Conservation (phyloP, 2,329 filamentous ascomycete genomes). For the Alternaria panax region DNA sequence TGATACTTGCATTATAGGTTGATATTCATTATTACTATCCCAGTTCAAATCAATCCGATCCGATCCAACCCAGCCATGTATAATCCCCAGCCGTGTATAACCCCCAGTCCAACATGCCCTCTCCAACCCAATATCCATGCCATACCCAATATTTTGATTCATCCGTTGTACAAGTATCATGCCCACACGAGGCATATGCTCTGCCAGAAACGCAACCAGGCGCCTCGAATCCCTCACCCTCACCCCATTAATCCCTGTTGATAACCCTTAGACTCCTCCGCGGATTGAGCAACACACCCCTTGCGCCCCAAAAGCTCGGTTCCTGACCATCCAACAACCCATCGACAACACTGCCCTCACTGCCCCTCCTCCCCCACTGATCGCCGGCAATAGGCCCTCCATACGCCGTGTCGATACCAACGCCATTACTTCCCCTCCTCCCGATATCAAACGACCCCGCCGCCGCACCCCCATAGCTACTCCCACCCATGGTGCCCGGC, state of each 20-base stretch:
- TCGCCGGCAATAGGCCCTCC: slow-evolving; percentile 28
- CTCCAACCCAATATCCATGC: too few species aligned
- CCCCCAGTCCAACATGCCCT: too few species aligned
- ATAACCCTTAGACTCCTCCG: slow-evolving; percentile 73
- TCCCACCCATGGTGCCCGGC: slow-evolving; percentile 20
- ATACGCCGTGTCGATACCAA: slow-evolving; percentile 20
- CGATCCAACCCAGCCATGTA: too few species aligned
- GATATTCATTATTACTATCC: too few species aligned
- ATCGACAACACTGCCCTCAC: slow-evolving; percentile 60
- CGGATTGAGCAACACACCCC: slow-evolving; percentile 69
- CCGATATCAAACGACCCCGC: slow-evolving; percentile 31
- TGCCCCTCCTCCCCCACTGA: slow-evolving; percentile 47
- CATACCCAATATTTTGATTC: too few species aligned
- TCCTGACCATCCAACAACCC: slow-evolving; percentile 69
- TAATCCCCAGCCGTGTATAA: too few species aligned
- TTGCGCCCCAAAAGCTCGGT: slow-evolving; percentile 72
- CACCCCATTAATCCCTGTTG: slow-evolving; percentile 63
- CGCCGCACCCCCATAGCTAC: slow-evolving; percentile 22
- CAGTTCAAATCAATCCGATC: too few species aligned
- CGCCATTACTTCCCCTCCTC: slow-evolving; percentile 17
- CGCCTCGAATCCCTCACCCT: too few species aligned
- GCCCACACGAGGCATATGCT: too few species aligned
- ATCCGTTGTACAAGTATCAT: too few species aligned
- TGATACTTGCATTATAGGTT: too few species aligned
- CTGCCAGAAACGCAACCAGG: too few species aligned